phyloP scores from a whole-genome alignment of 2,329 filamentous ascomycete species.

The Aspergillus vadensis region DNA sequence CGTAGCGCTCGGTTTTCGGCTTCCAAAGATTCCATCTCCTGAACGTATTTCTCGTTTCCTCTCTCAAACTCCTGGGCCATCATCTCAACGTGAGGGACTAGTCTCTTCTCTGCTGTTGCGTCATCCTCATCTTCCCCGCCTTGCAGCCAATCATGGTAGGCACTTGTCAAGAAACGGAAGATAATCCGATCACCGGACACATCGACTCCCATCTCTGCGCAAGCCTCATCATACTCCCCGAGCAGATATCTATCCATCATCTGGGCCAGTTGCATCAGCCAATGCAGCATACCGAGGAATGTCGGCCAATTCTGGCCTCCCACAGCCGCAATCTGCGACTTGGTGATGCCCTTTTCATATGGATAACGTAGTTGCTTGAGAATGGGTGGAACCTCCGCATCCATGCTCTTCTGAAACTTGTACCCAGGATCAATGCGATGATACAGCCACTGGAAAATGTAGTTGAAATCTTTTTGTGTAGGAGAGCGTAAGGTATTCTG shows the following conservation, averaged over 20 bases:
- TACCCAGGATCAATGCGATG: conserved; percentile 93
- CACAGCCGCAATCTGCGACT: conserved; percentile 91
- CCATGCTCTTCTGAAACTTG: conserved; percentile 89
- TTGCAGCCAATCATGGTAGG: conserved; percentile 90
- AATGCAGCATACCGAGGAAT: conserved; percentile 90
- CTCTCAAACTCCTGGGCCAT: conserved; percentile 89
- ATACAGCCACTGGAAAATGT: conserved; percentile 98
- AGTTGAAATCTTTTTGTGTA: conserved; percentile 97
- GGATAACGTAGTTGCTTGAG: conserved; percentile 93
- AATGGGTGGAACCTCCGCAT: conserved; percentile 89
- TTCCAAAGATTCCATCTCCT: conserved; percentile 83
- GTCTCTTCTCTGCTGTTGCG: conserved; percentile 75
- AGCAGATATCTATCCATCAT: conserved; percentile 83
- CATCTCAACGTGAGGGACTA: conserved; percentile 79
- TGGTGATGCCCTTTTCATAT: conserved; percentile 92
- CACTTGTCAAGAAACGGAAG: conserved; percentile 85
- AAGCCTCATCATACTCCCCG: conserved; percentile 86
- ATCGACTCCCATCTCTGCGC: conserved; percentile 83
- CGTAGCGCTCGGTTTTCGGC: conserved; percentile 78
- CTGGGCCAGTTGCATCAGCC: conserved; percentile 97
- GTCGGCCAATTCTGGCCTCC: conserved; percentile 97
- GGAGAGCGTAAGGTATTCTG: conserved; percentile 90
- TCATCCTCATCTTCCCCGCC: conserved; percentile 88
- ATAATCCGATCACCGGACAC: conserved; percentile 89
- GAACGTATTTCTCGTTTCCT: conserved; percentile 79